Base-by-base conservation (phyloP, 2,329 filamentous ascomycete species). In the Parastagonospora nodorum region DNA sequence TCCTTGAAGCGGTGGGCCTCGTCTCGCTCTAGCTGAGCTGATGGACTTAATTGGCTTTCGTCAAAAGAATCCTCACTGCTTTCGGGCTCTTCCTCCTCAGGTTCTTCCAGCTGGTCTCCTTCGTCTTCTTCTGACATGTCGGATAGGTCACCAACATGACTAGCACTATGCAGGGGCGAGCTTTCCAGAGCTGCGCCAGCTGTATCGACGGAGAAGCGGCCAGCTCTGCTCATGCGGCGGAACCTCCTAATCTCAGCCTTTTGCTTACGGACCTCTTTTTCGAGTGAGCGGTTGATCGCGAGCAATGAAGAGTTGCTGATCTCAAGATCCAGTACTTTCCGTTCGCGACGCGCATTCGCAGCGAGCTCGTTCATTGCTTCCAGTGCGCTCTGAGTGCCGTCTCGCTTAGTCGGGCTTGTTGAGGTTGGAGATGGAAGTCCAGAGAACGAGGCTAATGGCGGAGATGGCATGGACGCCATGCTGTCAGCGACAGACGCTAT, bases 261-360 rank as follows among this genome's bases (percentile, higher is more conserved):
- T 66, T 97, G 93, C 69, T 96, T 96, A 24, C 92, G 86, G 64
- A 99, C 82, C 69, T 97, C 91, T 19, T 91, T 85, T 75, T 99
- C 94, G 0, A 99, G 78, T 0, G 92, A 94, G 45, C 92, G 84
- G 69, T 99, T 99, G 75, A 99, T 97, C 35, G 94, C 94, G 49
- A 96, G 84, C 2, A 99, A 82, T 1, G 92, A 97, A 1, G 91
- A 94, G 67, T 99, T 99, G 48, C 89, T 96, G 57, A 99, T 99
- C 71, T 99, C 91, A 5, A 99, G 79, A 71, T 99, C 94, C 60
- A 97, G 84, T 1, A 99, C 92, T 77, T 97, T 99, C 54, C 94
- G 85, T 74, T 97, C 94, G 31, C 91, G 84, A 28, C 94, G 85
- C 11, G 94, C 94, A 69, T 91, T 94, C n/a, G 88, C 84, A 9